Percentiles rank a stretch among this genome's conserved stretches.
These are phyloP conservation scores for Nakazawaea wyomingensis DNA, from an alignment of 805 yeast species.

Conservation along the genomic window DNA sequence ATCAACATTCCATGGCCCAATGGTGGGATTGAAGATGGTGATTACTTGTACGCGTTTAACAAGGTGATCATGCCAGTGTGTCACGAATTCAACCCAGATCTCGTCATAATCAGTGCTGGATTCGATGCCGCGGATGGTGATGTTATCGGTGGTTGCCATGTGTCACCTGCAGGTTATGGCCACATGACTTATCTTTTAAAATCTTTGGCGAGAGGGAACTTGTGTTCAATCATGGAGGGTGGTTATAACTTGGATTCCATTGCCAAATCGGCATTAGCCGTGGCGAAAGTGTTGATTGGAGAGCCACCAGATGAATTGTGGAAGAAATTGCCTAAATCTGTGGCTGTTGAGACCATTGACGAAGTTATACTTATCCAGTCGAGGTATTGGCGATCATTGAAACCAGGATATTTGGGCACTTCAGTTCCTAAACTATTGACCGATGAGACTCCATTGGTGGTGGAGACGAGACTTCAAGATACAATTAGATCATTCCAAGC, in stretches of 20 bases:
- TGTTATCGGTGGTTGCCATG: constrained; percentile 93
- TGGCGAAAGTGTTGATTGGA: constrained; percentile 85
- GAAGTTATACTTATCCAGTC: constrained; percentile 79
- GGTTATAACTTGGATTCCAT: constrained; percentile 93
- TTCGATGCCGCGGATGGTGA: constrained; percentile 99
- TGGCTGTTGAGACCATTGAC: constrained; percentile 74
- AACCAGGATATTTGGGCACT: constrained; percentile 51
- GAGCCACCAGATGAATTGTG: constrained; percentile 87
- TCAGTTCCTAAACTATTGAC: constrained; percentile 25
- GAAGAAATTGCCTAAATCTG: constrained; percentile 61
- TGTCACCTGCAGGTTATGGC: constrained; percentile 93
- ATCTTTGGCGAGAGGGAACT: constrained; percentile 79
- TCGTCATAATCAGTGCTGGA: constrained; percentile 90
- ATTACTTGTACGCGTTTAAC: constrained; percentile 86
- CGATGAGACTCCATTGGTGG: constrained; percentile 9
- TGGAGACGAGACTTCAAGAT: constrained; percentile 48
- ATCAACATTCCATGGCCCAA: constrained; percentile 92
- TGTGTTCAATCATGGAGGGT: constrained; percentile 91
- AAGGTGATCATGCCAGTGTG: constrained; percentile 84
- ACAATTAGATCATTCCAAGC: constrained; percentile 74
- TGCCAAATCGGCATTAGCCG: constrained; percentile 85
- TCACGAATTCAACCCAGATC: constrained; percentile 85
- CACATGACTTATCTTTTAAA: constrained; percentile 92
- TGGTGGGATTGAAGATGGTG: constrained; percentile 93
- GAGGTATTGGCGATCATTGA: constrained; percentile 80